Conservation (phyloP, 768 basidiomycete species). For the Boletus bicolor region DNA sequence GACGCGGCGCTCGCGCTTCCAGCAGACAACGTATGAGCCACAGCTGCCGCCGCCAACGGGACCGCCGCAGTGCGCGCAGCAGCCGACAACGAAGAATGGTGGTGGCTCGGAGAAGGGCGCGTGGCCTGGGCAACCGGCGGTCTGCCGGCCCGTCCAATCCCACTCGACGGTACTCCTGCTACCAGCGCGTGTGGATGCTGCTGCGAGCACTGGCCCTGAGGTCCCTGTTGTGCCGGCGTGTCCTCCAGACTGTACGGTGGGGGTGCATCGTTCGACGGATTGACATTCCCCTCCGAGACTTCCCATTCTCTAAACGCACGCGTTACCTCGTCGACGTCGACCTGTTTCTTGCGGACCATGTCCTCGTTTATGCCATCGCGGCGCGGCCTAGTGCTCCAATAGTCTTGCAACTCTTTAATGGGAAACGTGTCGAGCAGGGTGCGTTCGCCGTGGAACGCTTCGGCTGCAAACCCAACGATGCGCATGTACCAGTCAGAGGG, state of each 20-base stretch:
- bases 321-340: slow-evolving; percentile 25
- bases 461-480: slow-evolving; percentile 68
- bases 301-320: slow-evolving; percentile 46
- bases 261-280: slow-evolving; percentile 49
- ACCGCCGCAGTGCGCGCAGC: not conserved
- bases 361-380: slow-evolving; percentile 39
- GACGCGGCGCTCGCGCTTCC: not conserved
- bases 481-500: slow-evolving; percentile 88
- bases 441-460: slow-evolving; percentile 64
- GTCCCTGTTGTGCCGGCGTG: not conserved
- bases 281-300: slow-evolving; percentile 5
- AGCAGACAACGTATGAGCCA: not conserved
- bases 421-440: slow-evolving; percentile 62
- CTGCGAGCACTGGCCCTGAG: not conserved
- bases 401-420: slow-evolving; percentile 69
- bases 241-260: slow-evolving; percentile 68
- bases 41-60: not conserved
- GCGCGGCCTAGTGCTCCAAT: slow-evolving; percentile 62
- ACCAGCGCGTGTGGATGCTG: not conserved
- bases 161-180: too few relatives aligned
- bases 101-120: slow-evolving; percentile 12
- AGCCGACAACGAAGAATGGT: not conserved
- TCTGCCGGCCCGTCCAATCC: not conserved
- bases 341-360: slow-evolving; percentile 1
- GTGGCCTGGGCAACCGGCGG: not conserved